Conservation (phyloP, 208 protist genomes). For the Trypanosoma avium region DNA sequence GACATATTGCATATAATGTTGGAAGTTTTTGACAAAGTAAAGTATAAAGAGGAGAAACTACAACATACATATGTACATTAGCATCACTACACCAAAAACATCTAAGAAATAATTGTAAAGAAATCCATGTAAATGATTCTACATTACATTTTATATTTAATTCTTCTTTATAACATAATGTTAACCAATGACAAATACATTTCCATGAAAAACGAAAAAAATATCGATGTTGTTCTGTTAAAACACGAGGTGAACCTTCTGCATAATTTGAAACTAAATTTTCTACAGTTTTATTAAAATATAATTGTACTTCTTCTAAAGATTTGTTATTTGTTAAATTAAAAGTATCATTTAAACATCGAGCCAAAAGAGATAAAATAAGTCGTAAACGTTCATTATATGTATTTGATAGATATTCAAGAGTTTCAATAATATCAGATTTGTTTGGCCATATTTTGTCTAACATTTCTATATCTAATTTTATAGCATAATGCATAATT, state of each 20-base stretch:
- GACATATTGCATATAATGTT: constrained; percentile 5
- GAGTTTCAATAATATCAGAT: constrained; percentile 25
- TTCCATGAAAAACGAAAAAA: constrained; percentile 52
- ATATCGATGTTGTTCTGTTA: constrained; percentile 37
- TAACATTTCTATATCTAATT: constrained; percentile 10
- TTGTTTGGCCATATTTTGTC: constrained; percentile 30
- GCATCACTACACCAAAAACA: constrained; percentile 49
- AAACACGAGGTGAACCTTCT: constrained; percentile 36
- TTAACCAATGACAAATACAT: constrained; percentile 38
- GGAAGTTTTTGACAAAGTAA: constrained; percentile 29
- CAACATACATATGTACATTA: constrained; percentile 56
- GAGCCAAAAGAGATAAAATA: constrained; percentile 37
- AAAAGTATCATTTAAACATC: constrained; percentile 23
- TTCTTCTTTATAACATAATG: constrained; percentile 28
- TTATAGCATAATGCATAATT: constrained; percentile 11
- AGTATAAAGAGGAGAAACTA: constrained; percentile 43
- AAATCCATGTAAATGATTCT: constrained; percentile 16
- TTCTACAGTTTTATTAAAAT: constrained; percentile 26
- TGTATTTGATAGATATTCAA: constrained; percentile 33
- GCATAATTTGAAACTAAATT: constrained; percentile 32
- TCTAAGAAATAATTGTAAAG: constrained; percentile 45
- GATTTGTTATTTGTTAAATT: not conserved
- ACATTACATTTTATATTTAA: not conserved
- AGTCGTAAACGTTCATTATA: constrained; percentile 55
- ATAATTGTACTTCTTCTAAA: not conserved